Base-by-base conservation (phyloP, 495 filamentous ascomycete genomes). In the Staphylotrichum tortipilum region DNA sequence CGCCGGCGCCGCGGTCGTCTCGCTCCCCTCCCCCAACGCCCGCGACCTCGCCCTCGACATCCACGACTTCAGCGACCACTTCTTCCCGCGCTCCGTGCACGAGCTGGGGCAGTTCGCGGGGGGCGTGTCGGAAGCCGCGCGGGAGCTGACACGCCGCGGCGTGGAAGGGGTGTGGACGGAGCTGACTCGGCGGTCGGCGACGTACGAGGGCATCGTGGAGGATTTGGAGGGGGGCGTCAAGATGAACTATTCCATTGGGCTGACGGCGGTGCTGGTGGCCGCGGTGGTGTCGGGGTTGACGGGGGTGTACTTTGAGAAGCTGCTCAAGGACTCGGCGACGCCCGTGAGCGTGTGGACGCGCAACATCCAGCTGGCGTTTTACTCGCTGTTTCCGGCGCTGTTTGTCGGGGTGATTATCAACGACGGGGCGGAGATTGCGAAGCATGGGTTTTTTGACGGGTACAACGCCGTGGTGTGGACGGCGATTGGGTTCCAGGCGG, bases 381-480 rank as follows among this genome's bases (percentile, higher is more conserved):
- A 94, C 67, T 94, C 89, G 4, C 69, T 96, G 5, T 87, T 95
- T 56, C 84, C 89, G 0, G 86, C 89, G 2, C 69, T 95, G 0
- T 81, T 95, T 53, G 76, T 94, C 50, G 91, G 89, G 0, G 84
- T 98, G 5, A 67, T 94, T 3, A 83, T 86, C 60, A 84, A 86
- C 46, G 92, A 98, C 58, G 92, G 92, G 10, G 79, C 81, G 47
- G 80, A 84, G 46, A 89, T 98, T 49, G 77, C 84, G 18, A 79
- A 81, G 61, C 78, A 85, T 57, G 90, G 92, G 5, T 88, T 97
- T 65, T 96, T 97, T 59, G 84, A 84, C 17, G 92, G 92, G 7
- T 98, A 97, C 69, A 95, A 91, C 65, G 78, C 76, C 70, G 75
- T 90, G 23, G 92, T 97, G 4, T 96, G 90, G 91, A 77, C 81